phyloP scores from a whole-genome alignment of 2,329 filamentous ascomycete genomes.

The Aureobasidium sp. region DNA sequence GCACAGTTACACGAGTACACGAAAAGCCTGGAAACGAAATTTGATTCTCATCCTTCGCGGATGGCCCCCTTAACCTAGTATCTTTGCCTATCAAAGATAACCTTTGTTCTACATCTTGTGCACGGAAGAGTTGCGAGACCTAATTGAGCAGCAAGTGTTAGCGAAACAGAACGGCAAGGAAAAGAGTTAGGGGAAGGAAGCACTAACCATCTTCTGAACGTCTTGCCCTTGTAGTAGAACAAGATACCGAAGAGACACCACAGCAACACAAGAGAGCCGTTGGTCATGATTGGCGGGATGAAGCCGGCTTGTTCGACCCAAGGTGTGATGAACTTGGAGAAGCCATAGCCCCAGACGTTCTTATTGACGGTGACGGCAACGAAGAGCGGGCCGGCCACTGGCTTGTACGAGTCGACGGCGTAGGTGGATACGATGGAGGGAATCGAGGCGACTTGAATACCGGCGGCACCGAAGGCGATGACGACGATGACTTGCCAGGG shows the following conservation, averaged over 20 bases:
- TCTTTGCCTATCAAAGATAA: too few species aligned
- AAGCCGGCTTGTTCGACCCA: constrained; percentile 47
- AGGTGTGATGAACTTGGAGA: constrained; percentile 39
- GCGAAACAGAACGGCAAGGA: neutral
- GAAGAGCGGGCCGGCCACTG: constrained; percentile 53
- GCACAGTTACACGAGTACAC: too few species aligned
- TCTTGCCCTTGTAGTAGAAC: constrained; percentile 55
- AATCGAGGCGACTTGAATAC: constrained; percentile 53
- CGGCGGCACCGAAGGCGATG: constrained; percentile 50
- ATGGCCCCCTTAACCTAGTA: too few species aligned
- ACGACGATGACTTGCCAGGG: constrained; percentile 51
- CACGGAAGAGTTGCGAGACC: constrained; percentile 41
- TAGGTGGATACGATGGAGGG: constrained; percentile 54
- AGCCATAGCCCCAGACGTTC: constrained; percentile 57
- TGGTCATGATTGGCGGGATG: constrained; percentile 53
- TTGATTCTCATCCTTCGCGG: too few species aligned
- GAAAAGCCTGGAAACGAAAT: too few species aligned
- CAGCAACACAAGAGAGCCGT: constrained; percentile 46
- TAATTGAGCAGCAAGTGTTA: neutral
- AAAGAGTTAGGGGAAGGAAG: neutral
- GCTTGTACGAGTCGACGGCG: constrained; percentile 58
- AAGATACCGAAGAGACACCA: constrained; percentile 49
- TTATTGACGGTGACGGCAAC: constrained; percentile 58
- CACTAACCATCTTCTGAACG: constrained; percentile 44
- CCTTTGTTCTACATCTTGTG: constrained; percentile 38